Conservation (phyloP, 2,329 filamentous ascomycete genomes). For the Thyridium curvatum region DNA sequence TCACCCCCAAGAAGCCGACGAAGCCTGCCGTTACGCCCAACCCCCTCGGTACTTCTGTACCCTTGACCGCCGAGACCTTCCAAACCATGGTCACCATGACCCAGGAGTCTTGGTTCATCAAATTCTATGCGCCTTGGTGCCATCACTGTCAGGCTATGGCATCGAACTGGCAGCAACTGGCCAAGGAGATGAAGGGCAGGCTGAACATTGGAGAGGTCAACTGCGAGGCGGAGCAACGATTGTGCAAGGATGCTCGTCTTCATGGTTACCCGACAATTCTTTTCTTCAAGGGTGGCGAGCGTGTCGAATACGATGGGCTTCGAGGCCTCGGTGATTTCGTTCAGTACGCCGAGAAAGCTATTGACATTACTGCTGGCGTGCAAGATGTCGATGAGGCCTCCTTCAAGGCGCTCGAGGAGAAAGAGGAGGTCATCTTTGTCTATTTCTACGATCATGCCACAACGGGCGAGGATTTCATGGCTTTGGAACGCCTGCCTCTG, state of each 20-base stretch:
- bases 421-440: conserved; percentile 90
- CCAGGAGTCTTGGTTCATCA: conserved; percentile 94
- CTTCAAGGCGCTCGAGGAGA: conserved; percentile 81
- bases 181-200: conserved; percentile 81
- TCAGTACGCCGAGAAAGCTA: conserved; percentile 78
- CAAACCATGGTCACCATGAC: conserved; percentile 79
- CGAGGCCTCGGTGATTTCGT: conserved; percentile 88
- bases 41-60: conserved; percentile 64
- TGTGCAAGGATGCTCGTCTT: conserved; percentile 89
- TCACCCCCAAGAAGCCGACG: conserved; percentile 35
- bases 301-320: conserved; percentile 87
- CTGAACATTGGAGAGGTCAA: conserved; percentile 96
- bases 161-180: conserved; percentile 83
- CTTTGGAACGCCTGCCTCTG: conserved; percentile 78
- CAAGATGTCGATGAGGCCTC: conserved; percentile 73
- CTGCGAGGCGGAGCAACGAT: conserved; percentile 74
- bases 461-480: conserved; percentile 83
- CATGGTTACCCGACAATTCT: conserved; percentile 81
- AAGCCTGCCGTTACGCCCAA: conserved; percentile 61
- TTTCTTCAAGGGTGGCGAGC: conserved; percentile 88
- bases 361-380: conserved; percentile 70
- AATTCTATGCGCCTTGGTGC: conserved; percentile 98
- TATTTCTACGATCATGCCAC: conserved; percentile 98
- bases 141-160: conserved; percentile 90
- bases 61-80: conserved; percentile 79